Conservation (phyloP, 306 rosid genomes). For the Myrica gale region DNA sequence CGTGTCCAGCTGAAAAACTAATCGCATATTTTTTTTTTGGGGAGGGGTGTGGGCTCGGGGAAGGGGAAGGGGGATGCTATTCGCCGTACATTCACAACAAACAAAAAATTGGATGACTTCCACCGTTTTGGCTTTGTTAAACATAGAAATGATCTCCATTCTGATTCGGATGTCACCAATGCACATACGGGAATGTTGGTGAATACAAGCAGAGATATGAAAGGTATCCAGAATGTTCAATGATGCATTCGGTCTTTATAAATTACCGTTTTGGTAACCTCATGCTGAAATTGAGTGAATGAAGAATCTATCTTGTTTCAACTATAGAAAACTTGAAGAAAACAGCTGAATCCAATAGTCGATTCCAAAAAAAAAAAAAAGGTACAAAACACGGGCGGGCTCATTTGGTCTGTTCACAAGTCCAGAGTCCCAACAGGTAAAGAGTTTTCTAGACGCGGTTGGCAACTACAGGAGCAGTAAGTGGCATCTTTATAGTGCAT, state of each 20-base stretch:
- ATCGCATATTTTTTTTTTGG: too few relatives aligned
- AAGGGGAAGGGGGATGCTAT: too few relatives aligned
- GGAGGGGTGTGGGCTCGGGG: too few relatives aligned
- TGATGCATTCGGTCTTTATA: neutral
- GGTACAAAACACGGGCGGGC: neutral
- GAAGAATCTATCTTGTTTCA: neutral
- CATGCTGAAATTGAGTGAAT: neutral
- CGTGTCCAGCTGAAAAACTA: too few relatives aligned
- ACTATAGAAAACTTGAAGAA: neutral
- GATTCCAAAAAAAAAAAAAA: neutral
- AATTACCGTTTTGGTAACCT: neutral
- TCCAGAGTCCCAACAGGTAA: conserved; percentile 1
- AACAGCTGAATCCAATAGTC: neutral
- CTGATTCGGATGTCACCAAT: too few relatives aligned
- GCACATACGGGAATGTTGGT: too few relatives aligned
- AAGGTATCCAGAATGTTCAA: neutral
- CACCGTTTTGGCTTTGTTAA: too few relatives aligned
- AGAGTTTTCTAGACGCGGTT: too few relatives aligned
- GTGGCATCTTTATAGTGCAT: neutral
- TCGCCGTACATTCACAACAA: too few relatives aligned
- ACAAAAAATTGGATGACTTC: too few relatives aligned
- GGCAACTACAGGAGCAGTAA: neutral
- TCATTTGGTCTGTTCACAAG: neutral
- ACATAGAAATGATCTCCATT: too few relatives aligned
- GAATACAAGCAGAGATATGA: too few relatives aligned